Conservation (phyloP, 345 rosid genomes). For the Populus alba region DNA sequence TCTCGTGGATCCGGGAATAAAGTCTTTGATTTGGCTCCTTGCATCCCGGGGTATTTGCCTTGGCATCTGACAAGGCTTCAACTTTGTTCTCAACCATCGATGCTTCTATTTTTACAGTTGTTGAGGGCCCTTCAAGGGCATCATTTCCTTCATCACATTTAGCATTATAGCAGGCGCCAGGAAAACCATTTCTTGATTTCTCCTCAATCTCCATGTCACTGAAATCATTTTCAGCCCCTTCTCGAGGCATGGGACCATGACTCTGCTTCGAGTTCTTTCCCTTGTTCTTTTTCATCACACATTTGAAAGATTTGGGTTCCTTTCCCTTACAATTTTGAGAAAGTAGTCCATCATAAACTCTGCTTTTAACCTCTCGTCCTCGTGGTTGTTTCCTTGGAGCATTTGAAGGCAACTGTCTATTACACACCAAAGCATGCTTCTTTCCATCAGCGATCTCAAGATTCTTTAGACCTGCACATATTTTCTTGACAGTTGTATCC, state of each 20-base stretch:
- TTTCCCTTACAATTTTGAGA: constrained; percentile 34
- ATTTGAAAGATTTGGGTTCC: constrained; percentile 30
- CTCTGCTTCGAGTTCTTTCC: constrained; percentile 13
- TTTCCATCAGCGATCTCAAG: constrained; percentile 52
- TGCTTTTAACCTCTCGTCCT: constrained; percentile 81
- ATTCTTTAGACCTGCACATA: constrained; percentile 65
- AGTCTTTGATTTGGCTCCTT: neutral
- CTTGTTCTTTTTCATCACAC: constrained; percentile 35
- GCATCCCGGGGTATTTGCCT: constrained; percentile 4
- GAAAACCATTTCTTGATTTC: constrained; percentile 25
- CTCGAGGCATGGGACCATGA: constrained; percentile 13
- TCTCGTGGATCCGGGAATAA: neutral
- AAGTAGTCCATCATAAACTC: constrained; percentile 67
- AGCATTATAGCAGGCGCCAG: constrained; percentile 16
- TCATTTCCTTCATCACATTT: constrained; percentile 11
- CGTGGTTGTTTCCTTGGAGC: constrained; percentile 43
- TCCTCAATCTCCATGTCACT: constrained; percentile 38
- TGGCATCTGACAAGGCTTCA: constrained; percentile 16
- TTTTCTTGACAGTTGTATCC: constrained; percentile 41
- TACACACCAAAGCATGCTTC: constrained; percentile 32
- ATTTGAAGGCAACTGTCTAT: constrained; percentile 29
- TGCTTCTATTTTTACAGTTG: constrained; percentile 7
- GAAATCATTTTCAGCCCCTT: constrained; percentile 32
- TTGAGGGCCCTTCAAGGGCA: constrained; percentile 3
- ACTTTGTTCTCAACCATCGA: constrained; percentile 16